Percentiles rank a stretch among this genome's conserved stretches.
Conservation (phyloP, 352 stramenopile genomes). For the Phytophthora sansomeana region DNA sequence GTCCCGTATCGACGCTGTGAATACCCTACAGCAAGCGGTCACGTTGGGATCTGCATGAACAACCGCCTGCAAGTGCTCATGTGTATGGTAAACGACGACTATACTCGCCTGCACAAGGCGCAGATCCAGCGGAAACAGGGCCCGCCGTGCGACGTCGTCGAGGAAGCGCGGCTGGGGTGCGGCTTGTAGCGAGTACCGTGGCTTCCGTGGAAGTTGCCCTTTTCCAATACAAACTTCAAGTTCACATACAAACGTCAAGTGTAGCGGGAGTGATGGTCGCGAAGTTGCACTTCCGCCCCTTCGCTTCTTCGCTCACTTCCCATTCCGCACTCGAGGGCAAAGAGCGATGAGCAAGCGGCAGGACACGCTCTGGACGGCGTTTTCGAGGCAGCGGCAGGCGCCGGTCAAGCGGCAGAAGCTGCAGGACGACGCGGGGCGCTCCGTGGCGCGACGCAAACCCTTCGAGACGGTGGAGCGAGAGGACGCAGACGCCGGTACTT, state of each 20-base stretch:
- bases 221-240: not conserved
- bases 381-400: conserved; percentile 44
- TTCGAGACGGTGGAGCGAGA: conserved; percentile 8
- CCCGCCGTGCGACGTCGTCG: conserved; percentile 14
- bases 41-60: conserved; percentile 42
- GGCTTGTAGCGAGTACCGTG: too few relatives aligned
- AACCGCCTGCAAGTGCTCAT: conserved; percentile 24
- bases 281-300: not conserved
- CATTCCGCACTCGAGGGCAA: conserved; percentile 18
- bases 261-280: conserved; percentile 12
- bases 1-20: conserved; percentile 16
- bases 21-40: conserved; percentile 3
- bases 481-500: conserved; percentile 45
- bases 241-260: conserved; percentile 11
- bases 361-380: conserved; percentile 54
- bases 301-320: conserved; percentile 3
- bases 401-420: conserved; percentile 40
- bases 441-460: conserved; percentile 21
- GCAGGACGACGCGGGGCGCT: conserved; percentile 1
- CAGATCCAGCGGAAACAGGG: conserved; percentile 33
- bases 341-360: conserved; percentile 51
- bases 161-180: conserved; percentile 43
- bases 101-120: conserved; percentile 15
- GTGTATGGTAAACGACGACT: conserved; percentile 19
- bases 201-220: conserved; percentile 8